phyloP scores from a whole-genome alignment of 2,329 filamentous ascomycete species.

The Plectosphaerella plurivora region DNA sequence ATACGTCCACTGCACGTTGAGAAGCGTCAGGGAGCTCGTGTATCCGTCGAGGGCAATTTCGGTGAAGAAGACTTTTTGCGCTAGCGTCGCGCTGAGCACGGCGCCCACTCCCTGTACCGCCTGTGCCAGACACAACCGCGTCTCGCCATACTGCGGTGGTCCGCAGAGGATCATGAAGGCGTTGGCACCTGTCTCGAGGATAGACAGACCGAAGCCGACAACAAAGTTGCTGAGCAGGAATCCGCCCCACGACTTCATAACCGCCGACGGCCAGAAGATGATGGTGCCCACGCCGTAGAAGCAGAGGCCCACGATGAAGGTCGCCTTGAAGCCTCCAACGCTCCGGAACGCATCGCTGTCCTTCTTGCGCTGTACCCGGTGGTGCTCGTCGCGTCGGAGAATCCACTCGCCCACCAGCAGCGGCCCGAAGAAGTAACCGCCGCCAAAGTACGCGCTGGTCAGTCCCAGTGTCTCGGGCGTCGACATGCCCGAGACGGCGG shows the following conservation, averaged over 20 bases:
- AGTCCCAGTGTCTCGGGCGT: conserved; percentile 61
- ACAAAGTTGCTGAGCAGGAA: conserved; percentile 73
- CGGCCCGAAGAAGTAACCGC: conserved; percentile 66
- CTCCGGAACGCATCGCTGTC: conserved; percentile 30
- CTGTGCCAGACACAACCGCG: conserved; percentile 71
- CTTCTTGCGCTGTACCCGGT: conserved; percentile 33
- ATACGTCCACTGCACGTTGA: conserved; percentile 81
- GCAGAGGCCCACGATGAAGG: conserved; percentile 71
- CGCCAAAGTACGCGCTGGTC: conserved; percentile 66
- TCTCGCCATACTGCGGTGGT: conserved; percentile 67
- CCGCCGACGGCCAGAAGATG: conserved; percentile 79
- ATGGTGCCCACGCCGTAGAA: conserved; percentile 76
- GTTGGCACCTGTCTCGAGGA: conserved; percentile 78
- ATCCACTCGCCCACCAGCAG: conserved; percentile 66
- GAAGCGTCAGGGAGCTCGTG: conserved; percentile 43
- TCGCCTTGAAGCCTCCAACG: conserved; percentile 69
- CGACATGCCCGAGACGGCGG: conserved; percentile 56
- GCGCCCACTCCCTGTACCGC: conserved; percentile 72
- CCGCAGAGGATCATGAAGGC: conserved; percentile 70
- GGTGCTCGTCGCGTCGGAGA: conserved; percentile 62
- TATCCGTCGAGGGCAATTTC: conserved; percentile 37
- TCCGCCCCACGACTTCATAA: conserved; percentile 69
- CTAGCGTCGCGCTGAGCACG: conserved; percentile 67
- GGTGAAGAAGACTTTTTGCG: conserved; percentile 70
- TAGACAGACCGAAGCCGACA: conserved; percentile 70